Evolutionary conservation across 1,284 basidiomycete genomes (phyloP).

Genomic region (Apiotrichum veenhuisii): DNA sequence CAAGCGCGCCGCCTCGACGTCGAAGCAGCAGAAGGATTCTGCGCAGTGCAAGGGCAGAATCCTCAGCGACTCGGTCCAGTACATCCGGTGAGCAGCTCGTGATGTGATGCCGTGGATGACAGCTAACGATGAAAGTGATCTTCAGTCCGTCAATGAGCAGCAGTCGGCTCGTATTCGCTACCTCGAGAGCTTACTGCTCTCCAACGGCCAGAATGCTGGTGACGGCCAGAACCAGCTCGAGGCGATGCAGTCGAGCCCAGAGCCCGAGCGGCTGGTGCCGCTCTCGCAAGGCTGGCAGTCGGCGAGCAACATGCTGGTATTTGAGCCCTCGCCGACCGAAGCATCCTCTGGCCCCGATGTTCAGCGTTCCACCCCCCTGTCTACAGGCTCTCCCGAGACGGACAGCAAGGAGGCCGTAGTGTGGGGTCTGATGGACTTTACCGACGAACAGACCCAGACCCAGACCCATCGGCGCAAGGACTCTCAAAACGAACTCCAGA

Average conservation of each 20-base stretch:
- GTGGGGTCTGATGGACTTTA: conserved; percentile 18
- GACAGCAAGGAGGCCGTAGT: conserved; percentile 24
- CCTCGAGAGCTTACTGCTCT: conserved; percentile 31
- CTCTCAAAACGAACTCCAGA: conserved; percentile 29
- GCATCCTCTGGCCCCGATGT: conserved; percentile 24
- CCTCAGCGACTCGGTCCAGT: conserved; percentile 38
- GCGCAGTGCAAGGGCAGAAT: conserved; percentile 45
- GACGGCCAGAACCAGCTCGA: conserved; percentile 22
- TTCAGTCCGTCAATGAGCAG: conserved; percentile 30
- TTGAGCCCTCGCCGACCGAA: conserved; percentile 34
- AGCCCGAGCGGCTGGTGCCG: conserved; percentile 30
- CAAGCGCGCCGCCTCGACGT: conserved; percentile 30
- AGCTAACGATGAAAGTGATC: conserved; percentile 24
- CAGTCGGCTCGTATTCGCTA: conserved; percentile 37
- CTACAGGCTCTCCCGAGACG: conserved; percentile 19
- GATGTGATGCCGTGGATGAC: too few species aligned
- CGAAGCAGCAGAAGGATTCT: conserved; percentile 36
- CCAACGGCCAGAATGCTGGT: conserved; percentile 8
- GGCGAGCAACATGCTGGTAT: conserved; percentile 25
- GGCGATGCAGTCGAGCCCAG: conserved; percentile 36
- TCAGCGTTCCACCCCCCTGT: conserved; percentile 25
- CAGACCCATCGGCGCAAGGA: conserved; percentile 18
- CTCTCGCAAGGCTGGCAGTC: conserved; percentile 19
- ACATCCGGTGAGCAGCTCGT: conserved; percentile 37
- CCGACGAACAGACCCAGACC: conserved; percentile 6